These are phyloP conservation scores for Coemansia umbellata DNA, from an alignment of 192 early-diverging fungal genomes.

Conservation along the genomic window DNA sequence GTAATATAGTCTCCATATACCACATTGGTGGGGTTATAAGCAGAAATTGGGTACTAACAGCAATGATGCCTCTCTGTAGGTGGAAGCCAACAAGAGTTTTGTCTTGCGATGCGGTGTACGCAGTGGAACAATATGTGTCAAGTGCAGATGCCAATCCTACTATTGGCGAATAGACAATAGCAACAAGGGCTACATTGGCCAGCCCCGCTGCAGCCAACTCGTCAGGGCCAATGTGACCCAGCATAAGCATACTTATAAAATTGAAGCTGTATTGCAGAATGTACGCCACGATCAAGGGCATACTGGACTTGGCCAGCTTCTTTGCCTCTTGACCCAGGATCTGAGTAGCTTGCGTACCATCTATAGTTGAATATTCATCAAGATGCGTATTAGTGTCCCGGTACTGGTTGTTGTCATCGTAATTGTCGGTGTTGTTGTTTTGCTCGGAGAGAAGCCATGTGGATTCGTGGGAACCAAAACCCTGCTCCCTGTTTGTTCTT, in stretches of 20 bases:
- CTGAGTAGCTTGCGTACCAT: too few relatives aligned
- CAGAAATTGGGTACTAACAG: conserved; percentile 64
- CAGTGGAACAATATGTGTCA: conserved; percentile 72
- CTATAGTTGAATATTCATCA: too few relatives aligned
- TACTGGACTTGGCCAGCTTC: conserved; percentile 15
- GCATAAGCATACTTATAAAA: conserved; percentile 57
- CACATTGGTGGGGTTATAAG: conserved; percentile 69
- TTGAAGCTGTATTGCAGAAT: conserved; percentile 64
- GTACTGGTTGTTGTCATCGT: too few relatives aligned
- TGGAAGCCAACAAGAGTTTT: conserved; percentile 69
- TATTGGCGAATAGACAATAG: conserved; percentile 63
- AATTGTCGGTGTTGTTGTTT: too few relatives aligned
- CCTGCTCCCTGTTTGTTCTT: too few relatives aligned
- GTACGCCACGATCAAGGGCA: conserved; percentile 48
- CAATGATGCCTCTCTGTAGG: conserved; percentile 75
- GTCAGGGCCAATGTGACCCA: conserved; percentile 62
- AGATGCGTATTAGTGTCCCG: too few relatives aligned
- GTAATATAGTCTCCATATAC: conserved; percentile 65
- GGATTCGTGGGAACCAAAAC: too few relatives aligned
- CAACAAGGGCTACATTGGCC: conserved; percentile 68
- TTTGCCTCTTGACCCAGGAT: conserved; percentile 23
- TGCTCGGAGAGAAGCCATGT: too few relatives aligned
- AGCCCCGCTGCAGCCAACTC: conserved; percentile 70
- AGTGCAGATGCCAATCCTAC: conserved; percentile 69
- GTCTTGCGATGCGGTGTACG: conserved; percentile 64